phyloP scores from a whole-genome alignment of 2,329 filamentous ascomycete species.

The Clarireedia paspali region DNA sequence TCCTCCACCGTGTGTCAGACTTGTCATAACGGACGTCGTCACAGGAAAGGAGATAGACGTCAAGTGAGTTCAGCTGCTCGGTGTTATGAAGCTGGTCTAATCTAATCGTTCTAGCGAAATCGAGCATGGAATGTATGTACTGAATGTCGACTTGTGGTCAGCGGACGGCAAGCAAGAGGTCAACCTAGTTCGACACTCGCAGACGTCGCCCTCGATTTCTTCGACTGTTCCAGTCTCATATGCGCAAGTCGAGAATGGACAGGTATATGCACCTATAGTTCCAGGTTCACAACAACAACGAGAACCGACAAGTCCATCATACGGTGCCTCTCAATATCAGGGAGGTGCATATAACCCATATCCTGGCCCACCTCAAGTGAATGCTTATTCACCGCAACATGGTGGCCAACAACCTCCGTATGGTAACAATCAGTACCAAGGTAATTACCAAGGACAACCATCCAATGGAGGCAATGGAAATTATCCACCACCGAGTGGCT shows the following conservation, averaged over 20 bases:
- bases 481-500: constrained; percentile 29
- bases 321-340: constrained; percentile 9
- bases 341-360: constrained; percentile 21
- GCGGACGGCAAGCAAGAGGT: constrained; percentile 53
- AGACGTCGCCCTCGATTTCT: constrained; percentile 67
- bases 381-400: constrained; percentile 15
- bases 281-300: constrained; percentile 11
- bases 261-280: constrained; percentile 27
- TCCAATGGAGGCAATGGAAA: constrained; percentile 5
- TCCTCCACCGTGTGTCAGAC: constrained; percentile 82
- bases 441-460: not conserved
- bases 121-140: constrained; percentile 59
- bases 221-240: constrained; percentile 75
- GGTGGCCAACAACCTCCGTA: not conserved
- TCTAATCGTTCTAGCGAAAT: constrained; percentile 46
- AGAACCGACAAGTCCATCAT: constrained; percentile 12
- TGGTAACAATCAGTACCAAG: not conserved
- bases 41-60: constrained; percentile 78
- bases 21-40: constrained; percentile 66
- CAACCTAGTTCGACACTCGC: constrained; percentile 60
- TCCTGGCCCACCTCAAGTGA: constrained; percentile 22
- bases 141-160: constrained; percentile 64
- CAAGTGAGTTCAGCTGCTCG: constrained; percentile 50
- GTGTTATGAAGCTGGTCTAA: constrained; percentile 1
- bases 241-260: constrained; percentile 39